Percentiles rank a stretch among this genome's conserved stretches.
Conservation (phyloP, 768 basidiomycete species). For the Calocybe cyanea region DNA sequence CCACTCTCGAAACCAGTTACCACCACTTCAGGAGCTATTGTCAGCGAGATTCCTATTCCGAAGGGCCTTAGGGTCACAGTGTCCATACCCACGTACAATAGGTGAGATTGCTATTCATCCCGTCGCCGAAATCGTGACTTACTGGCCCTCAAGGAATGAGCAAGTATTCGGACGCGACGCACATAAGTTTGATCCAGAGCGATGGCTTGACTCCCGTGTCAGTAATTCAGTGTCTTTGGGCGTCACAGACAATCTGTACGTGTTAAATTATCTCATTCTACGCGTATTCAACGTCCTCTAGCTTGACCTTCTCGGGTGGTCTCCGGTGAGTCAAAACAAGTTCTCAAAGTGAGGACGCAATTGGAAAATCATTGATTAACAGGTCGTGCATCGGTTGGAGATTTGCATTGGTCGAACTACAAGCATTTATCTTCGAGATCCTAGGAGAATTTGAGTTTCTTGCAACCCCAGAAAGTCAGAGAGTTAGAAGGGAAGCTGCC, state of each 20-base stretch:
- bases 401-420: constrained; percentile 47
- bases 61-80: constrained; percentile 46
- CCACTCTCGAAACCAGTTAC: constrained; percentile 53
- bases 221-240: constrained; percentile 41
- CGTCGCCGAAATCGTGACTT: background rate
- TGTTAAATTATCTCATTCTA: background rate
- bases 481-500: constrained; percentile 35
- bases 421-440: constrained; percentile 56
- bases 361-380: background rate
- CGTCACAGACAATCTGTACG: constrained; percentile 46
- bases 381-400: constrained; percentile 37
- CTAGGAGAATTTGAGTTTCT: constrained; percentile 51
- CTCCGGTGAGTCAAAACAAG: constrained; percentile 20
- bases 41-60: constrained; percentile 48
- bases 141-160: constrained; percentile 36
- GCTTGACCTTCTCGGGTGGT: constrained; percentile 29
- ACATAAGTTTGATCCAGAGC: constrained; percentile 41
- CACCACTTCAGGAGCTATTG: constrained; percentile 38
- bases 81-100: constrained; percentile 52
- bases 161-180: constrained; percentile 47
- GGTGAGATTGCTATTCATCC: constrained; percentile 29
- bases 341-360: no score
- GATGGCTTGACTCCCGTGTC: constrained; percentile 43
- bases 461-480: constrained; percentile 30
- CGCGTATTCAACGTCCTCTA: constrained; percentile 6